Conservation (phyloP, 1,284 basidiomycete species). For the Neonothopanus nambi region DNA sequence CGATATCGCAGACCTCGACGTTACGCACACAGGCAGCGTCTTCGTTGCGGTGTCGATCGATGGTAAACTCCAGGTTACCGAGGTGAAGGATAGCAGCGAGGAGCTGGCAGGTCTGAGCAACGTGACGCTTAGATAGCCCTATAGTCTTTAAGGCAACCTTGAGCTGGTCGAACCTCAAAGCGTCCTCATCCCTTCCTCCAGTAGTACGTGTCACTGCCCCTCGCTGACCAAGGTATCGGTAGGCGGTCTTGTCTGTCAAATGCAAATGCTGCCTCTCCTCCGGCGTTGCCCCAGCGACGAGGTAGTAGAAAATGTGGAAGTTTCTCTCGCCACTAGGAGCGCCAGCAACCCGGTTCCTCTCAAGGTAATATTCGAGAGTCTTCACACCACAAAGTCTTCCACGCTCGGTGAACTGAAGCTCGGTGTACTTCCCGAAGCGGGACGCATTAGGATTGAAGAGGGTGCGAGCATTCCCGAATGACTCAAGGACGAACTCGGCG, state of each 20-base stretch:
- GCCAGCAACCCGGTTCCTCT: slow-evolving; percentile 81
- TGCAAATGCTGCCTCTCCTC: slow-evolving; percentile 90
- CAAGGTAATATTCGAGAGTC: slow-evolving; percentile 96
- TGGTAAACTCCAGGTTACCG: slow-evolving; percentile 93
- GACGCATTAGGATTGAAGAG: slow-evolving; percentile 91
- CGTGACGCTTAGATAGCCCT: slow-evolving; percentile 89
- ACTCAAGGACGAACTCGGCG: slow-evolving; percentile 92
- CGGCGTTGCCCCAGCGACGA: slow-evolving; percentile 83
- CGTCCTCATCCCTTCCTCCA: slow-evolving; percentile 68
- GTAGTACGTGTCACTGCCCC: slow-evolving; percentile 39
- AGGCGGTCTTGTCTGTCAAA: slow-evolving; percentile 75
- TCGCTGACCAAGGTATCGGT: slow-evolving; percentile 82
- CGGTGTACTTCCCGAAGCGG: slow-evolving; percentile 91
- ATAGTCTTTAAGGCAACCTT: slow-evolving; percentile 92
- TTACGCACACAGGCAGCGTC: slow-evolving; percentile 89
- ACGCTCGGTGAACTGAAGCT: slow-evolving; percentile 90
- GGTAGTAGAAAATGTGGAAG: slow-evolving; percentile 97
- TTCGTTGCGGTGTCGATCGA: slow-evolving; percentile 79
- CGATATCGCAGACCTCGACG: slow-evolving; percentile 74
- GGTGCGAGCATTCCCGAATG: slow-evolving; percentile 89
- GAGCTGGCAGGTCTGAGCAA: slow-evolving; percentile 93
- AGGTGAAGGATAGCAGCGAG: slow-evolving; percentile 94
- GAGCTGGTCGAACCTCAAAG: slow-evolving; percentile 85
- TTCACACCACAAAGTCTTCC: slow-evolving; percentile 90
- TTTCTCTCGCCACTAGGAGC: slow-evolving; percentile 88